Base-by-base conservation (phyloP, 768 basidiomycete genomes). In the Trametes coccinea region DNA sequence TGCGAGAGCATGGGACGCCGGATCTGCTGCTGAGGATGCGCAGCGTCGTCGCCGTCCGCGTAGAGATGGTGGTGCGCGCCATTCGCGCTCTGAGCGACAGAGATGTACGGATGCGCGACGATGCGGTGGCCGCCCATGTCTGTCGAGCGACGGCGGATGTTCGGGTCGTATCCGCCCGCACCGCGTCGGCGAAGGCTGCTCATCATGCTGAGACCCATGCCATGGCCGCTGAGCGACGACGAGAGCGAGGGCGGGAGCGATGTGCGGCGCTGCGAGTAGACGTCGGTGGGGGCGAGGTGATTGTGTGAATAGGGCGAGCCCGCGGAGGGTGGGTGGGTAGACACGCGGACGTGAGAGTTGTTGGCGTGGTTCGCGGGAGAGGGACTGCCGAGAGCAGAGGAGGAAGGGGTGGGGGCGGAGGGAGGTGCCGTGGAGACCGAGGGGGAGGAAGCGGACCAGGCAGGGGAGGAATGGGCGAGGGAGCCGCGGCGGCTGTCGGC, bases 71-170 rank as follows among this genome's bases (percentile, higher is more conserved):
- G 58, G 46, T 61, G 58, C 14, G 62, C 46, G 44, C 50, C 54
- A 62, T 70, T 70, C 14, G 68, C 65, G 7, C 43, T 65, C 39
- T 58, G 60, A 17, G 69, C 71, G 47, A 68, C 64, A 44, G 67
- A 65, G 39, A 68, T 67, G 55, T 69, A 73, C 39, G 72, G 72
- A 48, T 73, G 72, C 7, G 59, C 57, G 50, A 53, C 48, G 49
- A 71, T 53, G 54, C 59, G 61, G 50, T 59, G 56, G 22, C 48
- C 56, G 53, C 55, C 54, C 29, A 53, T 59, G 54, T 67, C 71
- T 10, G 67, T 62, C 13, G 68, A 70, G 43, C 65, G 61, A 11
- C 71, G 61, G 13, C 70, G 67, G 5, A 45, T 39, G 34, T 52
- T 33, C 41, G 62, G 66, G 59, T 71, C 70, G 53, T 65, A 70